Evolutionary conservation across 2,329 filamentous ascomycete species (phyloP).

Genomic region (Exophiala spinifera): DNA sequence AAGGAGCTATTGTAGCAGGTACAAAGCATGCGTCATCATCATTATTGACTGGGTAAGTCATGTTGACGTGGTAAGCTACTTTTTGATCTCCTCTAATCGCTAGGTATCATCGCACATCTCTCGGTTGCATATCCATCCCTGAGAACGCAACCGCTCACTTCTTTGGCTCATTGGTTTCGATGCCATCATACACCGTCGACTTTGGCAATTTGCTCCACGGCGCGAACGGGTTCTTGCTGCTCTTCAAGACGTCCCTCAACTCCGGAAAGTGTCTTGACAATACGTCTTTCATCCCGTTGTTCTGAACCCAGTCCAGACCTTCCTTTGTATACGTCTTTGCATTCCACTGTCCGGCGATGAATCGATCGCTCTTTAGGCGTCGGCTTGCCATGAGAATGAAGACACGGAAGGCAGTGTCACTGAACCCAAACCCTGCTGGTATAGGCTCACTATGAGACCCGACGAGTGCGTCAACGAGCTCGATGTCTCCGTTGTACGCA

Average conservation of each 20-base stretch:
- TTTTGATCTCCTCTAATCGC: too few species aligned
- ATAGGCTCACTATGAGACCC: slow-evolving; percentile 45
- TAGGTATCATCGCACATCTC: too few species aligned
- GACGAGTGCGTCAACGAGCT: slow-evolving; percentile 43
- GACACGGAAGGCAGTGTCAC: slow-evolving; percentile 48
- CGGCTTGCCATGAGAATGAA: slow-evolving; percentile 21
- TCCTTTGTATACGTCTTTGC: slow-evolving; percentile 23
- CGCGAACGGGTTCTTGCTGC: slow-evolving; percentile 17
- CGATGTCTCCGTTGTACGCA: slow-evolving; percentile 42
- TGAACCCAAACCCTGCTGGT: slow-evolving; percentile 47
- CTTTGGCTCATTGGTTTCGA: slow-evolving; percentile 21
- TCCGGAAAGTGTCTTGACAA: slow-evolving; percentile 45
- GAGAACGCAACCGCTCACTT: slow-evolving; percentile 10
- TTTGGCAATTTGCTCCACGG: slow-evolving; percentile 8
- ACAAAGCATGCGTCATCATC: too few species aligned
- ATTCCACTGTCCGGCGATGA: slow-evolving; percentile 18
- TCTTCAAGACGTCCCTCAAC: slow-evolving; percentile 27
- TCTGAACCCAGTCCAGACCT: slow-evolving; percentile 43
- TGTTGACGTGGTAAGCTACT: too few species aligned
- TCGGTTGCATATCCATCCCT: too few species aligned
- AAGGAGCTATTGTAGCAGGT: too few species aligned
- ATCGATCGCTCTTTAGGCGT: slow-evolving; percentile 16
- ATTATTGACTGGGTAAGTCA: too few species aligned
- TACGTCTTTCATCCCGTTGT: slow-evolving; percentile 43
- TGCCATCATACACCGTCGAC: slow-evolving; percentile 29